Evolutionary conservation across 2,329 filamentous ascomycete species (phyloP).

Genomic region (Pestalotiopsis sp.): DNA sequence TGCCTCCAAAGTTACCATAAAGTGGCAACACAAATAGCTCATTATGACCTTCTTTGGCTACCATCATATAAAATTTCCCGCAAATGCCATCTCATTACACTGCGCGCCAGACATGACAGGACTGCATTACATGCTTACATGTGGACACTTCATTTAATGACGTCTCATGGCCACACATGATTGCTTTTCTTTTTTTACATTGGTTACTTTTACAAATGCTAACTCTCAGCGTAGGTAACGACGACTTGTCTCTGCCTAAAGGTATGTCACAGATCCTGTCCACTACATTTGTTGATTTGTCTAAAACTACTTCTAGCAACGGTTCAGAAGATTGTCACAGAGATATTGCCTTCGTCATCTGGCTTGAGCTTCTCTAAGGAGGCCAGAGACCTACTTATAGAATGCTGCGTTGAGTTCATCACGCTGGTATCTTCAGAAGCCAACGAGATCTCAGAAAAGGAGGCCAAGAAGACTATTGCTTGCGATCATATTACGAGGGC

Average conservation of each 20-base stretch:
- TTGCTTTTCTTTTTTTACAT: neutral
- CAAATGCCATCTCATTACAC: too few relatives aligned
- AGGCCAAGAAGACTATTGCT: conserved; percentile 98
- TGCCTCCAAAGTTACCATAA: too few relatives aligned
- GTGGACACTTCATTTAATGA: too few relatives aligned
- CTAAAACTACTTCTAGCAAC: conserved; percentile 48
- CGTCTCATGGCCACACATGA: neutral
- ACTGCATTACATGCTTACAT: too few relatives aligned
- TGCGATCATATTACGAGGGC: conserved; percentile 98
- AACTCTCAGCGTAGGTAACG: conserved; percentile 52
- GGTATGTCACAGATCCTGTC: conserved; percentile 42
- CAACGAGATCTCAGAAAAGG: conserved; percentile 98
- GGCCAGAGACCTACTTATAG: conserved; percentile 90
- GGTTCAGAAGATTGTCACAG: conserved; percentile 86
- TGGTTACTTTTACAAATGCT: conserved; percentile 24
- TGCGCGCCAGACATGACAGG: too few relatives aligned
- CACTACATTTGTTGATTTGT: neutral
- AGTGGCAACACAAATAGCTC: neutral
- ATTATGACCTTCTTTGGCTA: too few relatives aligned
- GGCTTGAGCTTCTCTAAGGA: conserved; percentile 93
- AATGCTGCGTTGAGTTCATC: conserved; percentile 99
- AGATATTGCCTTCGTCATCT: conserved; percentile 77
- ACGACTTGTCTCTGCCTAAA: conserved; percentile 67
- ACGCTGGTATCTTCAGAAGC: conserved; percentile 98
- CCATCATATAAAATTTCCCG: too few relatives aligned